These are phyloP conservation scores for Didymella segeticola DNA, from an alignment of 2,329 filamentous ascomycete species.

Conservation along the genomic window DNA sequence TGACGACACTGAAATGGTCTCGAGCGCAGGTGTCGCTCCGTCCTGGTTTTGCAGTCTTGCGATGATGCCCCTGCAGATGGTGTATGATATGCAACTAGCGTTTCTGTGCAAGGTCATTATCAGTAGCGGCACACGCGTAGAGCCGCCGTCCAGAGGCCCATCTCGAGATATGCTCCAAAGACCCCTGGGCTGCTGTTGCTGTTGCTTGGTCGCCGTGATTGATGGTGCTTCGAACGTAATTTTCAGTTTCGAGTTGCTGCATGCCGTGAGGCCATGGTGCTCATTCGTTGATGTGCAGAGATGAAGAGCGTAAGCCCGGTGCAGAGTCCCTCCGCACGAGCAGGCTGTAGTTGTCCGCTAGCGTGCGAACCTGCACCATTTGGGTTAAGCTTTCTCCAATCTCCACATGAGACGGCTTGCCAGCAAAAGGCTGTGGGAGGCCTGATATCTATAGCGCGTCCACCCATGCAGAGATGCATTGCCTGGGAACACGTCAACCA, in stretches of 20 bases:
- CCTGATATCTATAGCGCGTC: slow-evolving; percentile 31
- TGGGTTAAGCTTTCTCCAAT: slow-evolving; percentile 37
- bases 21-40: not conserved
- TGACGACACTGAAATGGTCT: not conserved
- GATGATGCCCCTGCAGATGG: not conserved
- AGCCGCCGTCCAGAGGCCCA: slow-evolving; percentile 21
- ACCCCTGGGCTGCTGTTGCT: not conserved
- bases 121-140: slow-evolving; percentile 28
- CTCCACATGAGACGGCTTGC: slow-evolving; percentile 42
- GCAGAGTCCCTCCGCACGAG: slow-evolving; percentile 38
- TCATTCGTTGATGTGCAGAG: slow-evolving; percentile 35
- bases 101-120: slow-evolving; percentile 2
- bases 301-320: slow-evolving; percentile 43
- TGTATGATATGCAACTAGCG: slow-evolving; percentile 11
- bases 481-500: slow-evolving; percentile 42
- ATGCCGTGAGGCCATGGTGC: slow-evolving; percentile 16
- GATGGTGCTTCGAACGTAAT: slow-evolving; percentile 3
- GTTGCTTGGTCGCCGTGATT: not conserved
- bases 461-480: slow-evolving; percentile 33
- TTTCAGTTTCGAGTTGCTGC: slow-evolving; percentile 9
- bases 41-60: not conserved
- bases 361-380: slow-evolving; percentile 28
- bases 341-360: slow-evolving; percentile 29
- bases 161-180: slow-evolving; percentile 1
- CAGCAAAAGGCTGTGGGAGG: slow-evolving; percentile 35